A percentile compares a stretch with the other conserved stretches of the same genome.
These are phyloP conservation scores for Alternaria conjuncta DNA, from an alignment of 2,329 filamentous ascomycete genomes.

Conservation along the genomic window DNA sequence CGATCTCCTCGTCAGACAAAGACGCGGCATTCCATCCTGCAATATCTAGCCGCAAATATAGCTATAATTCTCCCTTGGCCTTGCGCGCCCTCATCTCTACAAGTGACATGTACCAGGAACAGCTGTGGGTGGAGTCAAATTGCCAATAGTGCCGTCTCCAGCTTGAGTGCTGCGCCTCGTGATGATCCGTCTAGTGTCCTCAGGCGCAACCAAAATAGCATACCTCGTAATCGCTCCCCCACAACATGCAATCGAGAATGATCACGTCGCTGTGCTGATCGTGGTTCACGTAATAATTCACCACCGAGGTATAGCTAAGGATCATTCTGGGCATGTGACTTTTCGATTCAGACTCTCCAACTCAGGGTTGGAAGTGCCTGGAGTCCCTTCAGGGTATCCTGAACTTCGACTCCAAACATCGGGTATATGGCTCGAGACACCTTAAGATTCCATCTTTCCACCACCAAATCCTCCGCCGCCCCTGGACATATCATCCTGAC, in stretches of 20 bases:
- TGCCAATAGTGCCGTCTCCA: background rate
- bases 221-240: constrained; percentile 12
- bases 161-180: constrained; percentile 1
- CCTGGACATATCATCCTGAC: background rate
- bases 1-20: constrained; percentile 4
- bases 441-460: background rate
- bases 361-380: background rate
- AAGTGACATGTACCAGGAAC: background rate
- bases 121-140: background rate
- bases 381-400: background rate
- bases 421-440: constrained; percentile 12
- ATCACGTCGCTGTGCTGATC: background rate
- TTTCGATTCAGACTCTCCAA: background rate
- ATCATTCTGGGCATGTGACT: background rate
- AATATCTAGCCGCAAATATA: background rate
- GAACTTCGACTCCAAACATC: constrained; percentile 2
- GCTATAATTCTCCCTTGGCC: background rate
- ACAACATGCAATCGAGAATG: background rate
- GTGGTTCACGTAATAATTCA: background rate
- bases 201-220: constrained; percentile 7
- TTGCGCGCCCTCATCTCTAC: background rate
- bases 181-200: background rate
- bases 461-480: background rate
- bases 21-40: constrained; percentile 1
- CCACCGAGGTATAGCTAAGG: background rate